Conservation (phyloP, 768 basidiomycete species). For the Xerocomellus amylosporus region DNA sequence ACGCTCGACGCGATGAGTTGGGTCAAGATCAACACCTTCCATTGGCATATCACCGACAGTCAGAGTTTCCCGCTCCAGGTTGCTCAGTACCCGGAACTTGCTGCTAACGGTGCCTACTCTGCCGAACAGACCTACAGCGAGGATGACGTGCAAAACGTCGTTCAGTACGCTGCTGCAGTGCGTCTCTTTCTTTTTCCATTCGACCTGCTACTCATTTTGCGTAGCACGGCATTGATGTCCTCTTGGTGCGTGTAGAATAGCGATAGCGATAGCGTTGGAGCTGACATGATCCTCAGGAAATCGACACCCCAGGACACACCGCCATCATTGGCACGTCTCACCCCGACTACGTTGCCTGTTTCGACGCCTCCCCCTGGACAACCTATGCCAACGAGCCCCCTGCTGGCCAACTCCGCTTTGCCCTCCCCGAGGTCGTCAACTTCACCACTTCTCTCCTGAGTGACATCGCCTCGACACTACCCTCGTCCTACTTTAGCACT, state of each 20-base stretch:
- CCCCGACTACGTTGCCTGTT: slow-evolving; percentile 75
- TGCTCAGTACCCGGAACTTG: slow-evolving; percentile 57
- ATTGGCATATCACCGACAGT: slow-evolving; percentile 84
- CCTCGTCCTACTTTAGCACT: slow-evolving; percentile 65
- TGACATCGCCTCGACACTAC: slow-evolving; percentile 49
- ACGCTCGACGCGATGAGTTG: slow-evolving; percentile 53
- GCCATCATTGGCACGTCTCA: slow-evolving; percentile 58
- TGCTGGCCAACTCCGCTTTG: slow-evolving; percentile 77
- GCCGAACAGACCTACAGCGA: slow-evolving; percentile 49
- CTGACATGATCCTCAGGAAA: slow-evolving; percentile 46
- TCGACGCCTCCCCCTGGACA: slow-evolving; percentile 52
- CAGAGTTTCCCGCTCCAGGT: slow-evolving; percentile 78
- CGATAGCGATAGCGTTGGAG: rapidly evolving
- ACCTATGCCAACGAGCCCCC: slow-evolving; percentile 73
- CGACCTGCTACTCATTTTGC: neutral
- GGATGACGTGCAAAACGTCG: slow-evolving; percentile 55
- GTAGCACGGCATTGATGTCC: slow-evolving; percentile 71
- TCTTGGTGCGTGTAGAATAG: slow-evolving; percentile 38
- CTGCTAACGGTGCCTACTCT: slow-evolving; percentile 67
- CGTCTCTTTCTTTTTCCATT: slow-evolving; percentile 25
- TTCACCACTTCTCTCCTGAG: slow-evolving; percentile 57
- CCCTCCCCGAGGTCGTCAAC: slow-evolving; percentile 53
- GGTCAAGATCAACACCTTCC: slow-evolving; percentile 65
- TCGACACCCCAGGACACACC: slow-evolving; percentile 85
- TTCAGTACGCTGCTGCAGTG: slow-evolving; percentile 68